Evolutionary conservation across 805 yeast genomes (phyloP), one percentile per base, ranked within the genome.

Genomic region (Lipomyces starkeyi): DNA sequence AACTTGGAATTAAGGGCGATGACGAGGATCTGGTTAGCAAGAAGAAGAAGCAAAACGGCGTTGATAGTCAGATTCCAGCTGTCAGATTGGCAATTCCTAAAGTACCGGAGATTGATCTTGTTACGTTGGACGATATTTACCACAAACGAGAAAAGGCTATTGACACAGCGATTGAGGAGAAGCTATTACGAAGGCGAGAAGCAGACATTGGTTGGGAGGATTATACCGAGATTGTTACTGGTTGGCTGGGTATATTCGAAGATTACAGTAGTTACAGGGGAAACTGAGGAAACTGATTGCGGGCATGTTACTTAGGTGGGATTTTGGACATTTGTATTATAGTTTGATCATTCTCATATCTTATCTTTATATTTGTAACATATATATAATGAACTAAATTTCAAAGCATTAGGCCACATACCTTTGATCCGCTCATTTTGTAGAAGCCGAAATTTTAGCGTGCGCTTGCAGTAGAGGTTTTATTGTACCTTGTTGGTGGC

Each of bases 81-180:
- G 62, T 64, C 32, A 40, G 68, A 34, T 47, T 66, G 1, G 32
- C 66, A 9, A 91, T 76, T 93, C 96, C 29, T 91, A 93, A 80
- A 96, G 91, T 94, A 71, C 98, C 98, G 17, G 98, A 94, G 78
- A 84, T 93, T 84, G 97, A 92, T 59, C 82, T 94, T 68, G 88
- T 90, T 29, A 91, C 97, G 5, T 93, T 93, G 11, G 91, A 90
- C 64, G 84, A 87, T 58, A 87, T 92, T 27, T 80, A 91, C 61
- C 83, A 86, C 59, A 93, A 88, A 70, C 91, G 92, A 78, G 89
- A 91, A 69, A 88, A 84, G 65, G 89, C 91, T 6, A 88, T 93
- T 69, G 88, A 88, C 70, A 85, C 88, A 65, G 96, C 91, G n/a
- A 97, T 95, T 60, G 86, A 88, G 70, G 97, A 91, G 73, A 91